Evolutionary conservation across 441 rosid species (phyloP).

Genomic region (Syzygium syzygioides): DNA sequence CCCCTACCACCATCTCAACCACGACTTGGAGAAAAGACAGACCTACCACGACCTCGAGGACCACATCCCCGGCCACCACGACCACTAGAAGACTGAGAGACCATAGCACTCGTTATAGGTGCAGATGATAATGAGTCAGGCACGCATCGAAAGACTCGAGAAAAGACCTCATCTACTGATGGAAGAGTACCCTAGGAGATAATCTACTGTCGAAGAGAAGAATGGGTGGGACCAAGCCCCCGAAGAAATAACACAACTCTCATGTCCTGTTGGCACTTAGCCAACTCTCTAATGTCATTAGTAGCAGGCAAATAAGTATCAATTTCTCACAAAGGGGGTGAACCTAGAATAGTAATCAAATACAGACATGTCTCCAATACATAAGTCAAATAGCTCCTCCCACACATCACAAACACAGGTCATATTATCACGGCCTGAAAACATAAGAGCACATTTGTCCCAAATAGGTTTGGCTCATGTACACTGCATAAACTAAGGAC

Average conservation of each 20-base stretch:
- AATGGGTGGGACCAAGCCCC: background rate
- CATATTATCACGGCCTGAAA: background rate
- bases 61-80: background rate
- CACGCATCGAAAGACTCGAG: background rate
- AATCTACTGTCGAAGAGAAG: background rate
- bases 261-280: background rate
- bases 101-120: background rate
- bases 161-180: background rate
- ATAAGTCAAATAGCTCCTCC: background rate
- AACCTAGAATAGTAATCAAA: background rate
- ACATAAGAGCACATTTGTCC: background rate
- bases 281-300: background rate
- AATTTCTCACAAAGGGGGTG: background rate
- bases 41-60: background rate
- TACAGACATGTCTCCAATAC: background rate
- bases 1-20: fast-evolving
- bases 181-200: background rate
- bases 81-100: background rate
- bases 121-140: background rate
- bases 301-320: background rate
- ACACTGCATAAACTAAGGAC: background rate
- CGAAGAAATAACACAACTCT: background rate
- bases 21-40: background rate
- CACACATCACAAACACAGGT: background rate
- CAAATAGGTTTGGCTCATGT: background rate